phyloP scores from a whole-genome alignment of 2,329 filamentous ascomycete genomes.

The Cytospora schulzeri region DNA sequence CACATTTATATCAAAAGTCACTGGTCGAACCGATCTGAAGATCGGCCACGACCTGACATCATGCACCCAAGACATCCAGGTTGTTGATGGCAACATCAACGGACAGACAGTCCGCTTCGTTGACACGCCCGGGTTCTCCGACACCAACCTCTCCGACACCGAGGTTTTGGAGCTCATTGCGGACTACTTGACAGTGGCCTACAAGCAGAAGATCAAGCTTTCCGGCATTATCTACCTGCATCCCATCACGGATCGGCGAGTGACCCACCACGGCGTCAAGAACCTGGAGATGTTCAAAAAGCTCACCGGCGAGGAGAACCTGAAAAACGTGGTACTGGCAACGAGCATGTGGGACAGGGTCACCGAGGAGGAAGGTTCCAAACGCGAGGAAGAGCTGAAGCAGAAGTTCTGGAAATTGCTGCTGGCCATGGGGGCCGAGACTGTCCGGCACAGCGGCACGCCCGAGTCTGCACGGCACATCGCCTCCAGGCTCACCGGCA shows the following conservation, averaged over 20 bases:
- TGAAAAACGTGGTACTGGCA: constrained; percentile 44
- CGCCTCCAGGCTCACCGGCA: constrained; percentile 46
- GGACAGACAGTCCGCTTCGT: constrained; percentile 38
- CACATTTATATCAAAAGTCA: constrained; percentile 41
- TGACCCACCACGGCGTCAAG: constrained; percentile 41
- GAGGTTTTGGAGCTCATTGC: constrained; percentile 48
- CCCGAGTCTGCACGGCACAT: constrained; percentile 31
- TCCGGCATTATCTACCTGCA: constrained; percentile 51
- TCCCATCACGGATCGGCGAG: constrained; percentile 45
- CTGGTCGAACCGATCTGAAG: constrained; percentile 35
- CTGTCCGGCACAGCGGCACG: constrained; percentile 32
- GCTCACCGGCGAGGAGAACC: constrained; percentile 44
- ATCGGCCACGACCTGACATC: constrained; percentile 39
- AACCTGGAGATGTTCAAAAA: constrained; percentile 49
- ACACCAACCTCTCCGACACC: constrained; percentile 45
- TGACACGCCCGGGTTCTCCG: constrained; percentile 52
- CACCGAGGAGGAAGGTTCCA: constrained; percentile 29
- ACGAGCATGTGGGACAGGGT: constrained; percentile 49
- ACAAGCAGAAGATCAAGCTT: constrained; percentile 38
- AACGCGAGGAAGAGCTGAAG: constrained; percentile 37
- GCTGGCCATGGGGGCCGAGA: constrained; percentile 37
- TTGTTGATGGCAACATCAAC: constrained; percentile 35
- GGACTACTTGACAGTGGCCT: constrained; percentile 39
- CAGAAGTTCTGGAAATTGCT: constrained; percentile 43
- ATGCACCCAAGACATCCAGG: constrained; percentile 37